Base-by-base conservation (phyloP, 78 protist species). In the Dictyostelium capitatum region DNA sequence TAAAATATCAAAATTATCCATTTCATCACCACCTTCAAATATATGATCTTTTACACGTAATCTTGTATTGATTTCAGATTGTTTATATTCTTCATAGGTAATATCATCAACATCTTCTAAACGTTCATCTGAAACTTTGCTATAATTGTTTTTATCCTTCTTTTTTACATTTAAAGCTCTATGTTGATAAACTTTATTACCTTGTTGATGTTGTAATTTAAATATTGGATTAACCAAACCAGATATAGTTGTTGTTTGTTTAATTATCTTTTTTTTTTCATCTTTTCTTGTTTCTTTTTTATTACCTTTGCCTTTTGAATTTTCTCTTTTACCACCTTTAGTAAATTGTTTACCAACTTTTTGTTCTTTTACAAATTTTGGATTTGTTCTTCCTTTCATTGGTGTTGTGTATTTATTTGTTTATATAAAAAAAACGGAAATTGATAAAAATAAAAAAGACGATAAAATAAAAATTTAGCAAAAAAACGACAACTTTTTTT, bases 61-160 rank as follows among this genome's bases (percentile, higher is more conserved):
- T 28, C n/a, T n/a, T 30, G 93, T 77, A 47, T 87, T 87, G 3
- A 48, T 37, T 47, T 87, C 93, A 15, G 93, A 87, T 75, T 77
- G 47, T 64, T 64, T 74, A 62, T 87, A 87, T 6, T 87, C 93
- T 50, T 56, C 84, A 25, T 30, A 30, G 0, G 85, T 11, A 54
- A 87, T 87, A 87, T 87, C 93, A 77, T 87, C 93, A 6, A 87
- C 84, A 77, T 87, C 93, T n/a, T 87, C 93, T 20, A 87, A 65
- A 57, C 93, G 70, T n/a, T 62, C 70, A 62, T 62, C 70, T 62
- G 70, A n/a, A 1, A 62, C 30, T 62, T 32, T 62, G 28, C 70
- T 62, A 62, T 62, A 62, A 62, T 62, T 32, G 28, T 62, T 62
- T n/a, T 30, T 32, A 62, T 62, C 17, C 14, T 62, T 62, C 28